phyloP scores from a whole-genome alignment of 1,284 basidiomycete species.

The Cryptococcus sp. region DNA sequence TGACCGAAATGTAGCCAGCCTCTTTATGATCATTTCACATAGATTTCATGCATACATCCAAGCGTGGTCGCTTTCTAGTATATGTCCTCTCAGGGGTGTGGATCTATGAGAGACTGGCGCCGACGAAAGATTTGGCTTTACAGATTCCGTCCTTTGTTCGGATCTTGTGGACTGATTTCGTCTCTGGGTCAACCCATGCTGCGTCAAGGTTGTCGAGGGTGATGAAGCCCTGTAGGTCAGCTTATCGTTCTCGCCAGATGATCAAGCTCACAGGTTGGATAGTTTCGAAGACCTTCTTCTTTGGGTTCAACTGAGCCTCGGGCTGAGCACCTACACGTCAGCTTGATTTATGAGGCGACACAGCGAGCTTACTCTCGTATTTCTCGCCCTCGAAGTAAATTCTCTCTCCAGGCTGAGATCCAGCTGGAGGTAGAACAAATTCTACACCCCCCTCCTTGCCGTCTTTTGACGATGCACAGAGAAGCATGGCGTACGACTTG shows the following conservation, averaged over 20 bases:
- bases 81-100: neutral
- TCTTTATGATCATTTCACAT: neutral
- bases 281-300: slow-evolving; percentile 96
- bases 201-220: slow-evolving; percentile 81
- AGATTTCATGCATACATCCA: neutral
- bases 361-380: slow-evolving; percentile 61
- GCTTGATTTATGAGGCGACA: neutral
- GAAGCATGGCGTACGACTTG: slow-evolving; percentile 94
- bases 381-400: slow-evolving; percentile 88
- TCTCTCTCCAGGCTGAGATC: slow-evolving; percentile 79
- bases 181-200: slow-evolving; percentile 81
- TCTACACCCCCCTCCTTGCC: slow-evolving; percentile 88
- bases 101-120: slow-evolving; percentile 74
- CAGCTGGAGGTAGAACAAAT: slow-evolving; percentile 79
- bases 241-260: neutral
- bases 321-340: slow-evolving; percentile 59
- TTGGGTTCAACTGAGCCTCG: slow-evolving; percentile 81
- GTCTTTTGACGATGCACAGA: slow-evolving; percentile 80
- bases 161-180: slow-evolving; percentile 76
- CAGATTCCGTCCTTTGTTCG: slow-evolving; percentile 79
- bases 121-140: slow-evolving; percentile 71
- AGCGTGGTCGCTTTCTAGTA: neutral
- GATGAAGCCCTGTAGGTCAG: slow-evolving; percentile 60
- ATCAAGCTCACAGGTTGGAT: slow-evolving; percentile 70
- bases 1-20: neutral